phyloP scores from a whole-genome alignment of 1,284 basidiomycete species.

The Cronartium quercuum region DNA sequence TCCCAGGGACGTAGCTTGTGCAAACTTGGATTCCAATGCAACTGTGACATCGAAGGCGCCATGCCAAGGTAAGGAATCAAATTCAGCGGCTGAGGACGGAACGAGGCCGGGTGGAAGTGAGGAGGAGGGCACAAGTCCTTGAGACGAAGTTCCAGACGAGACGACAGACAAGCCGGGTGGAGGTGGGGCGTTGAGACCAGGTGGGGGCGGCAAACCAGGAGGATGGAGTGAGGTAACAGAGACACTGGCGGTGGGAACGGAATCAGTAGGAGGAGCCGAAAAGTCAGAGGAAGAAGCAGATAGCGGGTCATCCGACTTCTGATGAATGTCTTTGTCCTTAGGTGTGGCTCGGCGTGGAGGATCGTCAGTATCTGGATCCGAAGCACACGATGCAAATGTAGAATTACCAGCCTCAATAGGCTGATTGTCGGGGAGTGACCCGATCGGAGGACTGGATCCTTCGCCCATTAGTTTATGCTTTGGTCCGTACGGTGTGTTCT shows the following conservation, averaged over 20 bases:
- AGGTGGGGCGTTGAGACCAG: conserved; percentile 10
- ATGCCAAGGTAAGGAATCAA: conserved; percentile 15
- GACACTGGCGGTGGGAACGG: not conserved
- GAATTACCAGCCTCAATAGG: not conserved
- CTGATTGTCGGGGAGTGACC: not conserved
- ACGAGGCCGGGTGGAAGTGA: conserved; percentile 32
- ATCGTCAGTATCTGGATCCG: not conserved
- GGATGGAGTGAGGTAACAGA: not conserved
- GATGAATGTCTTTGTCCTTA: not conserved
- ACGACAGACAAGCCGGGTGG: conserved; percentile 4
- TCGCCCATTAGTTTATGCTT: not conserved
- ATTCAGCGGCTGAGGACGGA: not conserved
- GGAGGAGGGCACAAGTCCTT: not conserved
- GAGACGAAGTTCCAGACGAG: not conserved
- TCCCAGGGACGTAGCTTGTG: conserved; percentile 2
- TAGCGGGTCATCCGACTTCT: not conserved
- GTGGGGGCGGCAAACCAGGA: conserved; percentile 8
- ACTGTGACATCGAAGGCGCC: conserved; percentile 1
- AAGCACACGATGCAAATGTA: not conserved
- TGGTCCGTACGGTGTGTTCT: conserved; percentile 17
- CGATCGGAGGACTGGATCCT: not conserved
- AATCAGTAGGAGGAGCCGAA: not conserved
- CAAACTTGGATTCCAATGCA: conserved; percentile 4
- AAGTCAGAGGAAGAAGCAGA: not conserved
- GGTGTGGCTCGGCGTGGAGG: not conserved